These are phyloP conservation scores for Hippophae gyantsensis DNA, from an alignment of 306 rosid species.

Conservation along the genomic window DNA sequence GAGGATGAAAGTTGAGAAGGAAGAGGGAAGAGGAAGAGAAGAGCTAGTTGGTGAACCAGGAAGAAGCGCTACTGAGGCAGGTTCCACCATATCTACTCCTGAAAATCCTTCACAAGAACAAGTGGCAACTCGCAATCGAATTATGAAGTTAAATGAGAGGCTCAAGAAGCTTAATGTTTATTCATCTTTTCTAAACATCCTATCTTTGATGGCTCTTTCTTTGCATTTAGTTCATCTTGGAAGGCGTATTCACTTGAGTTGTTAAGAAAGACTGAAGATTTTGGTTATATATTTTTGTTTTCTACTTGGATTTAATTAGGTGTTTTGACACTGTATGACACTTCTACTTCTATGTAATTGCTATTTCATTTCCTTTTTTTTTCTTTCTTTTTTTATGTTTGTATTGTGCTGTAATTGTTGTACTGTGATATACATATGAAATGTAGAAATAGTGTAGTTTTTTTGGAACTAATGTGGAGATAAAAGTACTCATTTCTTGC, in stretches of 20 bases:
- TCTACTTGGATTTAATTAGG: no score
- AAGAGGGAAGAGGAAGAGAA: constrained; percentile 62
- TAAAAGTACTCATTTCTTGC: no score
- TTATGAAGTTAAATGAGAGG: constrained; percentile 22
- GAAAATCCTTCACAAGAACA: constrained; percentile 17
- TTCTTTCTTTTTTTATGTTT: no score
- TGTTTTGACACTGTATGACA: no score
- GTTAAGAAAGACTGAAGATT: not conserved
- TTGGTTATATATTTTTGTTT: no score
- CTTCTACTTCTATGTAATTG: no score
- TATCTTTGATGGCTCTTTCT: constrained; percentile 52
- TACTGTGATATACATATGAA: no score
- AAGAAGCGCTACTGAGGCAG: constrained; percentile 3
- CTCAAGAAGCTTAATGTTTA: constrained; percentile 55
- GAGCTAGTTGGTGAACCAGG: constrained; percentile 7
- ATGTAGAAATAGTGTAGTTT: no score
- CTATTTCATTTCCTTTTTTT: no score
- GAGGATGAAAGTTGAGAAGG: constrained; percentile 57
- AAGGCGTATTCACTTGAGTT: constrained; percentile 19
- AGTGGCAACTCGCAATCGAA: constrained; percentile 22
- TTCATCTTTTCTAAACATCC: constrained; percentile 47
- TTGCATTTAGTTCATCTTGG: constrained; percentile 61
- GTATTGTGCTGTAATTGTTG: no score
- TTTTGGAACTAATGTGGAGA: no score
- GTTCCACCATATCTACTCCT: not conserved